Percentiles rank a stretch among this genome's conserved stretches.
Evolutionary conservation across 2,329 filamentous ascomycete genomes (phyloP).

Genomic region (Colletotrichum higginsianum): DNA sequence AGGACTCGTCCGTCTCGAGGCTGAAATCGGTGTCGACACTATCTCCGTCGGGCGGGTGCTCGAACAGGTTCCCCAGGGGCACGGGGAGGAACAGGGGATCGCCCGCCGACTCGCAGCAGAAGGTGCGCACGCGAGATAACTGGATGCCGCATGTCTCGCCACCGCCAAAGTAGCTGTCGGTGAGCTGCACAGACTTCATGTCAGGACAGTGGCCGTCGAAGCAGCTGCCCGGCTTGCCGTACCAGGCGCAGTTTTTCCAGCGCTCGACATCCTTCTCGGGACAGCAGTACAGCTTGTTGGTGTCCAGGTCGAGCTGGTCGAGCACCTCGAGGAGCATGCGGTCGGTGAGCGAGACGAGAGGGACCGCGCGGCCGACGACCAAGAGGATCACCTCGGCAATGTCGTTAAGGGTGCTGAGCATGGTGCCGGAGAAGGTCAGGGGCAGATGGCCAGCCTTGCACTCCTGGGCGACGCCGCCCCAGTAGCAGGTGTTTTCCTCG

Average conservation of each 20-base stretch:
- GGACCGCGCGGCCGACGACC: slow-evolving; percentile 14
- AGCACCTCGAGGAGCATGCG: slow-evolving; percentile 39
- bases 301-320: slow-evolving; percentile 42
- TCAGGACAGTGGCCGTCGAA: slow-evolving; percentile 52
- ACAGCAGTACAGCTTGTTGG: slow-evolving; percentile 49
- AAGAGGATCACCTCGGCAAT: slow-evolving; percentile 15
- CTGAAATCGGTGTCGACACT: slow-evolving; percentile 50
- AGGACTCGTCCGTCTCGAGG: slow-evolving; percentile 50
- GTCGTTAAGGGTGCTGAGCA: slow-evolving; percentile 35
- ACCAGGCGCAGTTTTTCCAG: slow-evolving; percentile 54
- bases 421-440: slow-evolving; percentile 46
- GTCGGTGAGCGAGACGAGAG: slow-evolving; percentile 10
- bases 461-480: slow-evolving; percentile 41
- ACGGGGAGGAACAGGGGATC: slow-evolving; percentile 54
- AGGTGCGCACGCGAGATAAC: background rate
- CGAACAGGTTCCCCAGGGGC: slow-evolving; percentile 54
- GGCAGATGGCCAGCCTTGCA: slow-evolving; percentile 46
- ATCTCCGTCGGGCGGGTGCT: slow-evolving; percentile 48
- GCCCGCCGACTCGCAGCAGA: slow-evolving; percentile 46
- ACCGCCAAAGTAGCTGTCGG: slow-evolving; percentile 47
- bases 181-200: slow-evolving; percentile 47
- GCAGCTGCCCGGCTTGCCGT: slow-evolving; percentile 52
- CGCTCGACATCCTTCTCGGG: slow-evolving; percentile 45
- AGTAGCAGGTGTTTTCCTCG: slow-evolving; percentile 46
- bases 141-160: slow-evolving; percentile 46